phyloP scores from a whole-genome alignment of 257 asterid species.

The Plantago major region DNA sequence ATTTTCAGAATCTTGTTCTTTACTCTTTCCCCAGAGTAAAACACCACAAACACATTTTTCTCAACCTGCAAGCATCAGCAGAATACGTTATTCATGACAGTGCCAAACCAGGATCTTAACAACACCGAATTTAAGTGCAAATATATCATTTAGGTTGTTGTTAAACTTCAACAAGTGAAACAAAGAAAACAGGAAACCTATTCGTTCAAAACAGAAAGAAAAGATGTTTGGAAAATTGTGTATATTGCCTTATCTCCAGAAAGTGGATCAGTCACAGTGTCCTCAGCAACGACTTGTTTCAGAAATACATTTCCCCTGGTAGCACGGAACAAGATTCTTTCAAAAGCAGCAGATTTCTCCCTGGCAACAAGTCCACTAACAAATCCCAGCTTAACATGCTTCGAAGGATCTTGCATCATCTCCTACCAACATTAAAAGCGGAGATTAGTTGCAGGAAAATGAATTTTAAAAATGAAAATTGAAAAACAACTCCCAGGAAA shows the following conservation, averaged over 20 bases:
- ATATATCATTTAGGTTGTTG: not conserved
- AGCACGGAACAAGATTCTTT: slow-evolving; percentile 58
- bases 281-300: slow-evolving; percentile 47
- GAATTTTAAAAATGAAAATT: not conserved
- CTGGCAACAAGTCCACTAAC: slow-evolving; percentile 61
- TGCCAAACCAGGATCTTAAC: not conserved
- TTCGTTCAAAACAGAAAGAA: slow-evolving; percentile 4
- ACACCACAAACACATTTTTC: slow-evolving; percentile 52
- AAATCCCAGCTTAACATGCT: slow-evolving; percentile 54
- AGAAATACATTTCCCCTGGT: slow-evolving; percentile 67
- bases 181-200: not conserved
- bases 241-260: slow-evolving; percentile 50
- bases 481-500: not conserved
- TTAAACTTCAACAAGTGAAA: not conserved
- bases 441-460: not conserved
- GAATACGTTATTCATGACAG: no score
- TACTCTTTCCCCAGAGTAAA: slow-evolving; percentile 63
- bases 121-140: not conserved
- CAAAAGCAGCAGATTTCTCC: slow-evolving; percentile 53
- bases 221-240: slow-evolving; percentile 9
- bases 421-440: slow-evolving; percentile 30
- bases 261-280: slow-evolving; percentile 49
- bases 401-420: slow-evolving; percentile 42
- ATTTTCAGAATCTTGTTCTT: slow-evolving; percentile 53
- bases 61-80: slow-evolving; percentile 38